phyloP scores from a whole-genome alignment of 176 grass and related monocot genomes.

The Oryza glumipatula region DNA sequence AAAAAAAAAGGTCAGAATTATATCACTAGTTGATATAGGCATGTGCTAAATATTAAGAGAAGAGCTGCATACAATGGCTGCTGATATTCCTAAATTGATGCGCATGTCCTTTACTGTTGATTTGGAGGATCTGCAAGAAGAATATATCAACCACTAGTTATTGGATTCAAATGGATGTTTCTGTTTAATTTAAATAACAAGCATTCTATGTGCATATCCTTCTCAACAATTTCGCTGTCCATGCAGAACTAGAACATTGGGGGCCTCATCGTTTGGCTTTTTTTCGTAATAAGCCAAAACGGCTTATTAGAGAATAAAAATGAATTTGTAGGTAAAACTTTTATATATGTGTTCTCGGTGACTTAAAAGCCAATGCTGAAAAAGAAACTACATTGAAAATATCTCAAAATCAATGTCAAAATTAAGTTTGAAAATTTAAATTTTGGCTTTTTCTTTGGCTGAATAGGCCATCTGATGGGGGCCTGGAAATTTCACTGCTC shows the following conservation, averaged over 20 bases:
- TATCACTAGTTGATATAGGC: background rate
- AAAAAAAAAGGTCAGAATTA: conserved; percentile 13
- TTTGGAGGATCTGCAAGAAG: conserved; percentile 72
- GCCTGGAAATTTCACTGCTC: background rate
- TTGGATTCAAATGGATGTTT: conserved; percentile 13
- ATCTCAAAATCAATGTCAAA: no score
- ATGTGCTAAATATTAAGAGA: conserved; percentile 16
- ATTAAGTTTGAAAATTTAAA: no score
- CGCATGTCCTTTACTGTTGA: conserved; percentile 77
- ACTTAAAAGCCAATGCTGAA: no score
- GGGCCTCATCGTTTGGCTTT: no score
- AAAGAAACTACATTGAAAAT: no score
- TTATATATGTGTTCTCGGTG: no score
- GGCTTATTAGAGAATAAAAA: no score
- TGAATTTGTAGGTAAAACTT: no score
- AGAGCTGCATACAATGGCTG: conserved; percentile 74
- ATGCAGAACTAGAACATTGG: background rate
- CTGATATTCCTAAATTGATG: conserved; percentile 89
- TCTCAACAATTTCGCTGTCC: background rate
- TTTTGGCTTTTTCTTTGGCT: no score
- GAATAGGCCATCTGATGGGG: no score
- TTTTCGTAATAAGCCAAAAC: no score
- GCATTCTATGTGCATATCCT: conserved; percentile 12
- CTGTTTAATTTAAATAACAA: conserved; percentile 5
- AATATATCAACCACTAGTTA: conserved; percentile 32